phyloP scores from a whole-genome alignment of 129 eudicot species.

The Oenanthe sinensis region DNA sequence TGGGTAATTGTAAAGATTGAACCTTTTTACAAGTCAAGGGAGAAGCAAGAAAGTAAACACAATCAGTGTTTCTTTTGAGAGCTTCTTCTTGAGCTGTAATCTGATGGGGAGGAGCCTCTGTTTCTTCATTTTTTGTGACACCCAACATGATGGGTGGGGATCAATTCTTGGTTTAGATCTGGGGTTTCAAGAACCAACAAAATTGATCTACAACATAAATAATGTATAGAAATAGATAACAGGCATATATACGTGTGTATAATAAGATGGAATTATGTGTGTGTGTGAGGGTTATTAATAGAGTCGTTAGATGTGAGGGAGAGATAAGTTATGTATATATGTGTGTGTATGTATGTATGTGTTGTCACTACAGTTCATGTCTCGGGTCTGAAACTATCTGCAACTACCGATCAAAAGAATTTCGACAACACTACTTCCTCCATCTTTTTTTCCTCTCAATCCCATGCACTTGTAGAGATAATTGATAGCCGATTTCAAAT shows the following conservation, averaged over 20 bases:
- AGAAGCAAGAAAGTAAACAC: conserved; percentile 91
- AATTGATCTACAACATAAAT: neutral
- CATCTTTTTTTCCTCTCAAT: too few relatives aligned
- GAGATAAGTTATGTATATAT: neutral
- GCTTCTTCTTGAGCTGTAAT: conserved; percentile 57
- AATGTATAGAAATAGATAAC: neutral
- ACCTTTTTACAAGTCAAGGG: conserved; percentile 77
- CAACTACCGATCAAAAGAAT: too few relatives aligned
- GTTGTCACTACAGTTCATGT: neutral
- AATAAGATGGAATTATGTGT: neutral
- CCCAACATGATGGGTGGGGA: conserved; percentile 19
- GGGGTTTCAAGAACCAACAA: neutral
- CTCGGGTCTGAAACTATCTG: neutral
- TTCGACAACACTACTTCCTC: too few relatives aligned
- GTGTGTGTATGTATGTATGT: neutral
- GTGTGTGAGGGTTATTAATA: neutral
- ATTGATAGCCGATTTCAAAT: too few relatives aligned
- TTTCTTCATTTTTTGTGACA: conserved; percentile 20
- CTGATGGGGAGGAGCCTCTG: conserved; percentile 15
- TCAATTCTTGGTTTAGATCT: neutral
- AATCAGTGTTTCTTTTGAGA: conserved; percentile 71
- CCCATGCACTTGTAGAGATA: too few relatives aligned
- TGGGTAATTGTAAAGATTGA: neutral
- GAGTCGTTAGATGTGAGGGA: neutral
- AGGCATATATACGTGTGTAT: neutral